phyloP scores from a whole-genome alignment of 2,329 filamentous ascomycete species.

The Colletotrichum phormii region DNA sequence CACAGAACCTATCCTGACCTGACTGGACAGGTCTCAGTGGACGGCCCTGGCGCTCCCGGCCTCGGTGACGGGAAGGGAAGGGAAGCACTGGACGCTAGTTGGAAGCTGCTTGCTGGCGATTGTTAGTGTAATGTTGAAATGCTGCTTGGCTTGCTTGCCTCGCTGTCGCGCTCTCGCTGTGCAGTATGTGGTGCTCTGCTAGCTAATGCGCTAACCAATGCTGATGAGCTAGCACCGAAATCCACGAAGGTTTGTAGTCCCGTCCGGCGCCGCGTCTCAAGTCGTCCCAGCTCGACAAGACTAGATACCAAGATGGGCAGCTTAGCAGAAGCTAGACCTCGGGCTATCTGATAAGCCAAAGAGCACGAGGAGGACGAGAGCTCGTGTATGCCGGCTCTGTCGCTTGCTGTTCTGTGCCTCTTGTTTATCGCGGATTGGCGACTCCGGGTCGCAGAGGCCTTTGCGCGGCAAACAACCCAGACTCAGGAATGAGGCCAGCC shows the following conservation, averaged over 20 bases:
- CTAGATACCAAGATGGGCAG: not conserved
- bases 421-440: not conserved
- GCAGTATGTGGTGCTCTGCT: not conserved
- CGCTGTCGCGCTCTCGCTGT: not conserved
- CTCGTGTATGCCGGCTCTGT: not conserved
- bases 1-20: not conserved
- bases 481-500: not conserved
- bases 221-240: not conserved
- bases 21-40: too few relatives aligned
- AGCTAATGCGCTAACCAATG: not conserved
- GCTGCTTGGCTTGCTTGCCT: not conserved
- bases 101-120: not conserved
- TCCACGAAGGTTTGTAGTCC: conserved; percentile 1
- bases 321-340: not conserved
- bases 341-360: not conserved
- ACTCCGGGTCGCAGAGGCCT: not conserved
- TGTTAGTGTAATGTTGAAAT: too few relatives aligned
- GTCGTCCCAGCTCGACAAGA: not conserved
- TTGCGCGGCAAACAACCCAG: not conserved
- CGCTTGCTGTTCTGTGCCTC: not conserved
- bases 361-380: too few relatives aligned
- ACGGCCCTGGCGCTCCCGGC: not conserved
- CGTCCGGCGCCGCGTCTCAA: not conserved
- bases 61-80: conserved; percentile 5
- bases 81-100: conserved; percentile 3